A percentile compares a stretch with the other conserved stretches of the same genome.
These are phyloP conservation scores for Selaginella moellendorffii DNA, from an alignment of 75 land plant species.

Conservation along the genomic window DNA sequence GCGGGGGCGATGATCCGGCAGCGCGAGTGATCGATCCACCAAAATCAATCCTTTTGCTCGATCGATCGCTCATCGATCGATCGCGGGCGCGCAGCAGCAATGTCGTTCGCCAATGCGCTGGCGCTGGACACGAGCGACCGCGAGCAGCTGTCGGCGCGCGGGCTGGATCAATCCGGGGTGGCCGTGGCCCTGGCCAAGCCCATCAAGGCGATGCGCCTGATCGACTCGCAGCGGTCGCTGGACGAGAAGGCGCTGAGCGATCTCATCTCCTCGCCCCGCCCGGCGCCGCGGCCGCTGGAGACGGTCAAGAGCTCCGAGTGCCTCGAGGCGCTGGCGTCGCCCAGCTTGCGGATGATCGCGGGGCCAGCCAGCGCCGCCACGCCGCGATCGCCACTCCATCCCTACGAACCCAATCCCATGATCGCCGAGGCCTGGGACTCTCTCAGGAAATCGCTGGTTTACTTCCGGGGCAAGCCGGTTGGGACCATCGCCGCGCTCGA, in stretches of 20 bases:
- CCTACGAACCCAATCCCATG: conserved; percentile 4
- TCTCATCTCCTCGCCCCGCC: neutral
- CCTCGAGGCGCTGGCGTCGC: conserved; percentile 23
- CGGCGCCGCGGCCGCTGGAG: conserved; percentile 14
- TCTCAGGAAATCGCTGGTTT: conserved; percentile 4
- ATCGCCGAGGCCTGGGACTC: neutral
- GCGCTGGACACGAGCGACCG: neutral
- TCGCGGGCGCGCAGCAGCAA: neutral
- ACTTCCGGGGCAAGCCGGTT: conserved; percentile 6
- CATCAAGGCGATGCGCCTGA: neutral
- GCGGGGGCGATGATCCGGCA: too few species aligned
- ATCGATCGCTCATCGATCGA: neutral
- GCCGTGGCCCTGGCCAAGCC: too few species aligned
- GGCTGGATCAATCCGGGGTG: too few species aligned
- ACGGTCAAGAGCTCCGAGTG: conserved; percentile 27
- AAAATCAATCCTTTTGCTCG: too few species aligned
- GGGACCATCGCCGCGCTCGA: conserved; percentile 5
- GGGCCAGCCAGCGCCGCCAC: conserved; percentile 16
- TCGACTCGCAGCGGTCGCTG: neutral
- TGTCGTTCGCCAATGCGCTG: neutral
- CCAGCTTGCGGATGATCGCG: conserved; percentile 36
- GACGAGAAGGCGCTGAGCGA: neutral
- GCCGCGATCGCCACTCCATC: neutral
- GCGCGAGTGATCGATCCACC: too few species aligned
- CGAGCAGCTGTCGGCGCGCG: neutral